Evolutionary conservation across 164 flowering plant genomes (phyloP), one percentile per base, ranked within the genome.

Genomic region (Santalum album): DNA sequence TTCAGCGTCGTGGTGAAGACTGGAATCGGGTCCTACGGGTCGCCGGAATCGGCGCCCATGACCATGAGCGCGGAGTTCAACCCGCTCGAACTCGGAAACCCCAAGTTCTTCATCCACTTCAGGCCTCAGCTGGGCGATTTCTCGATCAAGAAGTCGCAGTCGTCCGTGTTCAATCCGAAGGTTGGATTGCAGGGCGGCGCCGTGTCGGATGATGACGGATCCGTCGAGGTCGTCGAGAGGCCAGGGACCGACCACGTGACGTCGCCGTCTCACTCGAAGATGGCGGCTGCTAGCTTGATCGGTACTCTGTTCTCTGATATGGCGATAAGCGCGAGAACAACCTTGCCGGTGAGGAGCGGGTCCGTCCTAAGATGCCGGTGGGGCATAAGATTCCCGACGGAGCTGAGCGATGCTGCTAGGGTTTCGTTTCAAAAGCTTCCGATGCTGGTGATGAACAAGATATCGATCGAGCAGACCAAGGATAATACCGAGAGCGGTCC

Each of bases 21-120:
- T 49, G 96, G 96, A 0, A 73, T 75, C 53, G 90, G 90, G 0
- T 27, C 70, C 6, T 75, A 72, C 56, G 90, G 90, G 1, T 80
- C 95, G 11, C 95, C 90, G 22, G 23, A 55, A n/a, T 69, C 75
- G 1, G 66, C 82, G 40, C 78, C 85, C 23, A 47, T 84, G 76
- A 56, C 74, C 16, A 80, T 84, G 78, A 75, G 78, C 65, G 84
- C 84, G 40, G 88, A 84, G 62, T 87, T 87, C 69, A 80, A 72
- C 47, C 64, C 81, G 25, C 56, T 80, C 42, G 67, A 73, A 12
- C 36, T 48, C 20, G 73, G 77, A 16, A 78, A 70, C 65, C 91
- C 95, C 50, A 68, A 59, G 36, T 87, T 87, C 48, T 71, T 80
- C 63, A 73, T 87, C 29, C 81, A 73, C 32, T 78, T 87, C 64